A percentile compares a stretch with the other conserved stretches of the same genome.
Evolutionary conservation across 306 rosid species (phyloP).

Genomic region (Cucurbita argyrosperma): DNA sequence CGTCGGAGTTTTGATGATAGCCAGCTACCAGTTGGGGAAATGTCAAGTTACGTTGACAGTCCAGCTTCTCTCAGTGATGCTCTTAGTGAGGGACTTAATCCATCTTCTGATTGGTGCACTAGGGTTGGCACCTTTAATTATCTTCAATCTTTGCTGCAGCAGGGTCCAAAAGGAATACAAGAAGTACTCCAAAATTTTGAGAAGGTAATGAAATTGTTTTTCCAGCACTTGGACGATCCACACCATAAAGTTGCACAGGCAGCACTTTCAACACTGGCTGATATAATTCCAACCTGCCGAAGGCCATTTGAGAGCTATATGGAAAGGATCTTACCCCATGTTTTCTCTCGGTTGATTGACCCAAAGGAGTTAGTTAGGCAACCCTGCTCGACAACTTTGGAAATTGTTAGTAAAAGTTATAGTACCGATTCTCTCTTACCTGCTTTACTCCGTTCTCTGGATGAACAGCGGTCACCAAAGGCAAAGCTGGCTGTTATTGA

Average conservation of each 20-base stretch:
- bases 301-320: constrained; percentile 90
- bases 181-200: constrained; percentile 86
- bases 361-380: constrained; percentile 94
- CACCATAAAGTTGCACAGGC: constrained; percentile 99
- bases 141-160: constrained; percentile 75
- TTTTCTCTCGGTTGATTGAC: constrained; percentile 90
- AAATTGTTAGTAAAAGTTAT: constrained; percentile 72
- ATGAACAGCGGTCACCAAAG: constrained; percentile 97
- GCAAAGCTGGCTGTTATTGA: constrained; percentile 97
- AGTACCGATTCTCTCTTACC: constrained; percentile 82
- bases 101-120: constrained; percentile 94
- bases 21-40: constrained; percentile 59
- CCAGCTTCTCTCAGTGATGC: constrained; percentile 83
- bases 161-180: constrained; percentile 80
- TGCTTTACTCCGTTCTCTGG: constrained; percentile 86
- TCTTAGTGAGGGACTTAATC: constrained; percentile 75
- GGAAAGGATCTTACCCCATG: constrained; percentile 95
- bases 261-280: constrained; percentile 91
- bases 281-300: constrained; percentile 73
- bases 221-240: constrained; percentile 97
- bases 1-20: constrained; percentile 93
- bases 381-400: constrained; percentile 73
- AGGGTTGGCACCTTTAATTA: constrained; percentile 92
- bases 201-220: constrained; percentile 97
- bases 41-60: constrained; percentile 59